Percentiles rank a stretch among this genome's conserved stretches.
Conservation (phyloP, 2,329 filamentous ascomycete genomes). For the Fusarium sp. region DNA sequence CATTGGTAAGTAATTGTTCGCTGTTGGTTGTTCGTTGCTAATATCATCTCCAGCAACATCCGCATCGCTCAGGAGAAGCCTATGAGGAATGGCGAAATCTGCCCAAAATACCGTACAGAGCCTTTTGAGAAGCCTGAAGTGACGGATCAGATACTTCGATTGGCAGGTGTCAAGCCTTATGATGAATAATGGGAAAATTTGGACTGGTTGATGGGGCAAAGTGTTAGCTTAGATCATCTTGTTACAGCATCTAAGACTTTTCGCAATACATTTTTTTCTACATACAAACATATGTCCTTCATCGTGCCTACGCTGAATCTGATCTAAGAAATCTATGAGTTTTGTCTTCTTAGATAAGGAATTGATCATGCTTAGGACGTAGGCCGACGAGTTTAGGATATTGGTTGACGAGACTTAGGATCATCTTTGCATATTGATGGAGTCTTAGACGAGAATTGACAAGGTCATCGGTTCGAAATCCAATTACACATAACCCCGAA, state of each 20-base stretch:
- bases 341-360: neutral
- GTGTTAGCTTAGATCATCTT: constrained; percentile 1
- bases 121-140: constrained; percentile 37
- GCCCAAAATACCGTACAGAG: constrained; percentile 39
- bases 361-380: fast-evolving
- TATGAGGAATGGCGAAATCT: constrained; percentile 37
- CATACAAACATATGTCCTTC: neutral
- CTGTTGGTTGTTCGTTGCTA: neutral
- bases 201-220: neutral
- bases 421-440: neutral
- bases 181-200: neutral
- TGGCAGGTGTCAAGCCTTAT: constrained; percentile 39
- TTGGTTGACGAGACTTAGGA: too few relatives aligned
- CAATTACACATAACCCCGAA: neutral
- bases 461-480: neutral
- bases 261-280: neutral
- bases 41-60: constrained; percentile 12
- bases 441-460: too few relatives aligned
- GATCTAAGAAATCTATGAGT: fast-evolving
- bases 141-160: constrained; percentile 30
- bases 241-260: neutral
- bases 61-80: constrained; percentile 38
- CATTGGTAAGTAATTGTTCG: neutral
- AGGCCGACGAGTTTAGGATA: neutral
- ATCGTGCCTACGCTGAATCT: neutral